Percentiles rank a stretch among this genome's conserved stretches.
These are phyloP conservation scores for Ophiostoma populinum DNA, from an alignment of 2,329 filamentous ascomycete genomes.

Conservation along the genomic window DNA sequence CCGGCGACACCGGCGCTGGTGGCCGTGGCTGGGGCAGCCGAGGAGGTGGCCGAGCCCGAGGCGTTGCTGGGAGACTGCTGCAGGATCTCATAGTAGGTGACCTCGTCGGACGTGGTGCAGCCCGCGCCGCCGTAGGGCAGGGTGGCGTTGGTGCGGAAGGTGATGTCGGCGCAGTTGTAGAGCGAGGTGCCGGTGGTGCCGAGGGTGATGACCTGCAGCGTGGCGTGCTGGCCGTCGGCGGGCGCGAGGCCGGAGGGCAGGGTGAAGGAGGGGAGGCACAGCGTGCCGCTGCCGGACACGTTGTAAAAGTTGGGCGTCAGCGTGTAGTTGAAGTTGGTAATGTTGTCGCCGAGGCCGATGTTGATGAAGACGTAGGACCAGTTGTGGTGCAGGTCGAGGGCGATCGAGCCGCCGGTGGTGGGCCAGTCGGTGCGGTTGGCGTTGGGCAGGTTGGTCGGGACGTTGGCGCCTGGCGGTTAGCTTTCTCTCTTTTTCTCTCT, in stretches of 20 bases:
- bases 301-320: slow-evolving; percentile 42
- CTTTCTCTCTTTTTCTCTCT: too few relatives aligned
- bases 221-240: slow-evolving; percentile 43
- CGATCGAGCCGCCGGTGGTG: slow-evolving; percentile 28
- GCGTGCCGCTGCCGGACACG: slow-evolving; percentile 41
- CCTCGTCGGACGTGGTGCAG: slow-evolving; percentile 41
- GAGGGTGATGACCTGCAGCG: slow-evolving; percentile 51
- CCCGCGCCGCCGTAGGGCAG: slow-evolving; percentile 26
- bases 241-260: slow-evolving; percentile 34
- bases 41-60: background rate
- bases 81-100: slow-evolving; percentile 22
- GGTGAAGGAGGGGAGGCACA: slow-evolving; percentile 45
- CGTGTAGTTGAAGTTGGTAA: slow-evolving; percentile 51
- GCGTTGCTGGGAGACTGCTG: slow-evolving; percentile 16
- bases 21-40: background rate
- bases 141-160: slow-evolving; percentile 31
- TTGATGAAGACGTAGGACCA: slow-evolving; percentile 38
- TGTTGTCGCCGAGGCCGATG: slow-evolving; percentile 28
- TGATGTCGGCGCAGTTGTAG: slow-evolving; percentile 64
- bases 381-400: slow-evolving; percentile 31
- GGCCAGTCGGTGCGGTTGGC: slow-evolving; percentile 35
- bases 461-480: slow-evolving; percentile 25
- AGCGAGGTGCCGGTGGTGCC: slow-evolving; percentile 41
- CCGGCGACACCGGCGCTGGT: slow-evolving; percentile 9
- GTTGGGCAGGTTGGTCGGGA: slow-evolving; percentile 21